Percentiles rank a stretch among this genome's conserved stretches.
Evolutionary conservation across 176 grass and related monocot species (phyloP).

Genomic region (Cenchrus purpureus): DNA sequence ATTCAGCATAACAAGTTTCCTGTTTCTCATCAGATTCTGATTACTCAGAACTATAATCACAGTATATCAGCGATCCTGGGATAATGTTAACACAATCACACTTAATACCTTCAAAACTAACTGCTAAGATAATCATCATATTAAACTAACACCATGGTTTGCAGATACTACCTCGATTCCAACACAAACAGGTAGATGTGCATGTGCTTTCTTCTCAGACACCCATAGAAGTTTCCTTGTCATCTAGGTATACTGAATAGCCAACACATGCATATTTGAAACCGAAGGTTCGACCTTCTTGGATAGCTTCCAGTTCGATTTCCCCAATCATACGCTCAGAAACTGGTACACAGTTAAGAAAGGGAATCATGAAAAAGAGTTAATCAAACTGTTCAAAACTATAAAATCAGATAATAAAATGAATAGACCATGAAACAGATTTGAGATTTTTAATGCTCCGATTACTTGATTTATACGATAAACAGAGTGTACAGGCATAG

Average conservation of each 20-base stretch:
- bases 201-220: conserved; percentile 58
- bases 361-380: conserved; percentile 11
- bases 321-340: conserved; percentile 72
- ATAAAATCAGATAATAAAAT: not conserved
- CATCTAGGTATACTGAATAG: conserved; percentile 82
- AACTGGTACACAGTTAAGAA: conserved; percentile 55
- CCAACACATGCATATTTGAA: conserved; percentile 90
- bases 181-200: conserved; percentile 76
- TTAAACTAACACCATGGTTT: conserved; percentile 30
- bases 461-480: conserved; percentile 2
- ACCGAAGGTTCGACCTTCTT: conserved; percentile 77
- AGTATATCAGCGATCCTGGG: conserved; percentile 7
- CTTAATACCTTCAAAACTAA: conserved; percentile 26
- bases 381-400: not conserved
- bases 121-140: conserved; percentile 20
- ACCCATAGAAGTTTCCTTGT: conserved; percentile 53
- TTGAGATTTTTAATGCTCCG: not conserved
- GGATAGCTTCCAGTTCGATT: conserved; percentile 78
- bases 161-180: conserved; percentile 73
- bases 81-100: not conserved
- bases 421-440: not conserved
- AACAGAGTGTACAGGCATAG: not conserved
- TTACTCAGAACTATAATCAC: not conserved
- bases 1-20: conserved; percentile 19
- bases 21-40: conserved; percentile 12